Evolutionary conservation across 495 filamentous ascomycete genomes (phyloP).

Genomic region (Aspergillus saccharolyticus): DNA sequence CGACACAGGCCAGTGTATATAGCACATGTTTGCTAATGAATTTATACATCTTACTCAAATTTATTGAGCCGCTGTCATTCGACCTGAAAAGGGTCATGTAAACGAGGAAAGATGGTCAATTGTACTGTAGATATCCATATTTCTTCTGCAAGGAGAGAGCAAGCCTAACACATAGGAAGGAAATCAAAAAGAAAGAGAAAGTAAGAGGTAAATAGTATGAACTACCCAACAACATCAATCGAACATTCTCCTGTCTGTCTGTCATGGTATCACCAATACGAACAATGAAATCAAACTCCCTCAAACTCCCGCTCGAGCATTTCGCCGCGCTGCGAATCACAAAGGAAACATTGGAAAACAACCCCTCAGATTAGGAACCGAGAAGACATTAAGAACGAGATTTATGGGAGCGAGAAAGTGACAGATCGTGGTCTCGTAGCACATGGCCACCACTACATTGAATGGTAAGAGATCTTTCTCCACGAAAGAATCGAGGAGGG

Average conservation of each 20-base stretch:
- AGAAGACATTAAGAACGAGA: neutral
- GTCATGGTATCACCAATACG: slow-evolving; percentile 4
- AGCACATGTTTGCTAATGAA: neutral
- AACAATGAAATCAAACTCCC: slow-evolving; percentile 7
- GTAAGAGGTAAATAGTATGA: neutral
- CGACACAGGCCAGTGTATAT: neutral
- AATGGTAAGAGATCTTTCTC: neutral
- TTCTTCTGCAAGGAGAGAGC: neutral
- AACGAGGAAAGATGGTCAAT: neutral
- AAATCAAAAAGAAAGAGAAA: neutral
- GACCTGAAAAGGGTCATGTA: too few species aligned
- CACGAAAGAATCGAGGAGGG: too few species aligned
- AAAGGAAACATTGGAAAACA: neutral
- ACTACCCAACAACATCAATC: neutral
- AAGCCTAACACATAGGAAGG: neutral
- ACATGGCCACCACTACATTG: slow-evolving; percentile 7
- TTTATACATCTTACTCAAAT: neutral
- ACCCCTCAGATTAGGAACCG: slow-evolving; percentile 1
- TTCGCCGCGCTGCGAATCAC: slow-evolving; percentile 15
- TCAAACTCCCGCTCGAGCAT: slow-evolving; percentile 3
- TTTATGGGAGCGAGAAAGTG: slow-evolving; percentile 6
- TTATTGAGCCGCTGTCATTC: too few species aligned
- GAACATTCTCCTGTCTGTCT: neutral
- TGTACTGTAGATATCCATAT: neutral
- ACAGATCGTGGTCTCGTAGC: slow-evolving; percentile 32